Base-by-base conservation (phyloP, 768 basidiomycete species). In the Lactarius vividus region DNA sequence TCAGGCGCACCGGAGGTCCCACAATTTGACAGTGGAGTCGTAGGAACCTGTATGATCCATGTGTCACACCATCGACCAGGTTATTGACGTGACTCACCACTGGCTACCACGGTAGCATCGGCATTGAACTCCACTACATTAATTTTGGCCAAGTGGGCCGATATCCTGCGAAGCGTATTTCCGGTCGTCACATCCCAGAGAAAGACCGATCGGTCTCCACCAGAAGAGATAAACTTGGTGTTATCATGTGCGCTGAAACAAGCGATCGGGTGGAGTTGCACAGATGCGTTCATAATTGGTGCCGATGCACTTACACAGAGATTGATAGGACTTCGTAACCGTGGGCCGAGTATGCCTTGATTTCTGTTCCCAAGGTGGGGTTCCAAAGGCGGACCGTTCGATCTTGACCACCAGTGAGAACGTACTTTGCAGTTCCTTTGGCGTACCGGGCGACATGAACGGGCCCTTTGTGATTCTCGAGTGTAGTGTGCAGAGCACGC, bases 101-200 rank as follows among this genome's bases (percentile, higher is more conserved):
- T 95, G 0, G 93, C 94, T 20, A 96, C 78, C 9, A 97, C 89
- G 69, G 84, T 88, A 2, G 94, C 88, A 72, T 96, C 93, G 57
- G 85, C 81, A 71, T 94, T 95, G 79, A 98, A 94, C 66, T 92
- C 92, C 7, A 98, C 95, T 7, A 84, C 82, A 77, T 95, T 88
- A 57, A 98, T 90, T 74, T 94, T 95, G 20, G 92, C 85, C 82
- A 92, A 85, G 75, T 99, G 97, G 0, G 94, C 97, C 20, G 91
- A 78, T 66, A 97, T 81, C 62, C 96, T 83, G 46, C 94, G 82
- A 49, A 88, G 87, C 1, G 96, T 94, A 54, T 86, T 83, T 15
- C 93, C 96, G 37, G 90, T 85, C 20, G 89, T 85, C 11, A 99
- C 97, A 73, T 99, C 97, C 96, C 96, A 98, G 28, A 97, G 77